These are phyloP conservation scores for Pichia sp. DNA, from an alignment of 1,139 yeast species.

Conservation along the genomic window DNA sequence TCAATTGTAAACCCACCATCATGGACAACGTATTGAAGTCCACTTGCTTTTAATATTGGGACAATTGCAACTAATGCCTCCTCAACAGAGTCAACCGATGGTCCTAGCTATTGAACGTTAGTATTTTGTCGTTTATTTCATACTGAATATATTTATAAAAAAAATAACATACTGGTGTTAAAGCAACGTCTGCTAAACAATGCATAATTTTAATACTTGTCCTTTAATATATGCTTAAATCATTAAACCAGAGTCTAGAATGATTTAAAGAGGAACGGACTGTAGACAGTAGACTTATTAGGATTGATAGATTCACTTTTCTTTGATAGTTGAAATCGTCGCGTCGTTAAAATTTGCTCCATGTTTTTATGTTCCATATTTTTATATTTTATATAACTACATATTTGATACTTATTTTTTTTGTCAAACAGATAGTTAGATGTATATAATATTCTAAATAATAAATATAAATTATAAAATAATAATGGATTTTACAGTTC, in stretches of 20 bases:
- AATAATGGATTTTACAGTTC: conserved; percentile 37
- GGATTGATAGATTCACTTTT: too few relatives aligned
- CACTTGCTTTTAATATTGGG: conserved; percentile 6
- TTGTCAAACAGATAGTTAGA: too few relatives aligned
- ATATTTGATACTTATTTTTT: too few relatives aligned
- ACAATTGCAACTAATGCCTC: conserved; percentile 4
- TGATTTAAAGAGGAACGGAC: neutral
- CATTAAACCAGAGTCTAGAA: neutral
- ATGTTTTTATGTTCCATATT: too few relatives aligned
- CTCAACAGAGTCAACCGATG: conserved; percentile 1
- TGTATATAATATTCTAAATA: too few relatives aligned
- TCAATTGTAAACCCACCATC: conserved; percentile 69
- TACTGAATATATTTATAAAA: too few relatives aligned
- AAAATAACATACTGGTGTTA: conserved; percentile 53
- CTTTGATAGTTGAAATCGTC: neutral
- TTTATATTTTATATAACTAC: too few relatives aligned
- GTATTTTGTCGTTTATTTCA: neutral
- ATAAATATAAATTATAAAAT: too few relatives aligned
- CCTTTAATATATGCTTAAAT: too few relatives aligned
- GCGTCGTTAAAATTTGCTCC: neutral
- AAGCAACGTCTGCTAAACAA: conserved; percentile 74
- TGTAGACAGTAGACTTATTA: too few relatives aligned
- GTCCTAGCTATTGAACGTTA: conserved; percentile 7
- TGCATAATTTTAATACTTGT: conserved; percentile 16
- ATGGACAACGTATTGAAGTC: conserved; percentile 6